Percentiles rank a stretch among this genome's conserved stretches.
These are phyloP conservation scores for Neodidymelliopsis sp. DNA, from an alignment of 2,329 filamentous ascomycete genomes.

Conservation along the genomic window DNA sequence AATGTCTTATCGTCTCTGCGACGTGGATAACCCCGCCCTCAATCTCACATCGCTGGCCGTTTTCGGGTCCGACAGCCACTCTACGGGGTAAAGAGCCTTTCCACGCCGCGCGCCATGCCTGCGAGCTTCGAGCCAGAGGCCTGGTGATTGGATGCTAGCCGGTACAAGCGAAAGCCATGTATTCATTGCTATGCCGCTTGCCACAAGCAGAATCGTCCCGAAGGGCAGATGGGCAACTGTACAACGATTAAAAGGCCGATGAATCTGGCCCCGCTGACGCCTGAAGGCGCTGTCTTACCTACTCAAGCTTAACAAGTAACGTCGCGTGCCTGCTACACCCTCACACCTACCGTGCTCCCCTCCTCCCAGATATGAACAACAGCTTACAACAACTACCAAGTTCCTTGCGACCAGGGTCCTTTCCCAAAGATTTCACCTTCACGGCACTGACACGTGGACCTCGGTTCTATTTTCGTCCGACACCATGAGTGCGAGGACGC, in stretches of 20 bases:
- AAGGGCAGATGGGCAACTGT: conserved; percentile 31
- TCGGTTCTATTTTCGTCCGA: conserved; percentile 11
- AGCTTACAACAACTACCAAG: conserved; percentile 25
- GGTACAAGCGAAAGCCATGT: conserved; percentile 39
- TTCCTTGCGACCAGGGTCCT: conserved; percentile 27
- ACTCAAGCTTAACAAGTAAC: conserved; percentile 25
- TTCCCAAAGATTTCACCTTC: conserved; percentile 22
- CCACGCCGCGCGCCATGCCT: conserved; percentile 34
- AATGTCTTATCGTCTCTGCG: conserved; percentile 39
- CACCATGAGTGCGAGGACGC: conserved; percentile 48
- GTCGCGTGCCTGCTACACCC: conserved; percentile 9
- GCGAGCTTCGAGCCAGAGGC: conserved; percentile 20
- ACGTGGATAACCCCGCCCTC: conserved; percentile 36
- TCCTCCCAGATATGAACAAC: conserved; percentile 37
- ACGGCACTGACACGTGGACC: conserved; percentile 21
- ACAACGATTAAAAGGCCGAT: conserved; percentile 38
- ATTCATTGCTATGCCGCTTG: conserved; percentile 46
- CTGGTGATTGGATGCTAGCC: conserved; percentile 39
- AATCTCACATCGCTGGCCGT: conserved; percentile 42
- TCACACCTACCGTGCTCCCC: conserved; percentile 15
- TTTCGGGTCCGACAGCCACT: conserved; percentile 33
- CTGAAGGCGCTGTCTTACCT: conserved; percentile 30
- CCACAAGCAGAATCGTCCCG: conserved; percentile 26
- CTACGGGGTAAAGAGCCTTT: conserved; percentile 36
- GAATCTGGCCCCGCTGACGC: conserved; percentile 43